Percentiles rank a stretch among this genome's conserved stretches.
Evolutionary conservation across 2,329 filamentous ascomycete species (phyloP).

Genomic region (Aureobasidium sp.): DNA sequence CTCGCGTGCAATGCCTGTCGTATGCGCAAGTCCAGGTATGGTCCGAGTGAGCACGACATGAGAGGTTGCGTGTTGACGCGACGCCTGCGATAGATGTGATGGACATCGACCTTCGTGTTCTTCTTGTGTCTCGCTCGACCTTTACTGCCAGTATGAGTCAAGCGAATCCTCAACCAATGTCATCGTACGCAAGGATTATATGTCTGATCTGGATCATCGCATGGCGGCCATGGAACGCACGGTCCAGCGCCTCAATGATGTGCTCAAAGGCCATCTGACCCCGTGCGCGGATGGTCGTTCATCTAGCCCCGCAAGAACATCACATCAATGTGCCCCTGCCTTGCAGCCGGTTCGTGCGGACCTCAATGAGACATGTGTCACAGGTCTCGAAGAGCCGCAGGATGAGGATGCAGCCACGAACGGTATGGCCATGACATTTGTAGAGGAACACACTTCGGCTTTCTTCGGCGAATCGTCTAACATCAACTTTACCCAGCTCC

Average conservation of each 20-base stretch:
- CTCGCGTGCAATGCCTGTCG: conserved; percentile 25
- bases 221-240: conserved; percentile 7
- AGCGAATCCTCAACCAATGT: conserved; percentile 32
- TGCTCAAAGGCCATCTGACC: conserved; percentile 3
- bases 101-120: conserved; percentile 38
- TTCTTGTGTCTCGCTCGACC: conserved; percentile 35
- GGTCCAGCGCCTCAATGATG: conserved; percentile 14
- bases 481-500: conserved; percentile 35
- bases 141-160: conserved; percentile 39
- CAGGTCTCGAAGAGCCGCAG: background rate
- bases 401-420: conserved; percentile 18
- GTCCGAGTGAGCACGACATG: no score
- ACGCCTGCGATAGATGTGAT: conserved; percentile 32
- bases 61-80: conserved; percentile 20
- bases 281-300: background rate
- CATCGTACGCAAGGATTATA: conserved; percentile 36
- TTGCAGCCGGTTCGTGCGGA: background rate
- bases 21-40: conserved; percentile 22
- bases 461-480: conserved; percentile 38
- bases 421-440: conserved; percentile 33
- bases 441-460: conserved; percentile 32
- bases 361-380: background rate
- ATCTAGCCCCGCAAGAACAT: background rate
- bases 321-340: background rate
- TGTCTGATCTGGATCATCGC: background rate